Base-by-base conservation (phyloP, 2,329 filamentous ascomycete genomes). In the Macrophomina pseudophaseolina region DNA sequence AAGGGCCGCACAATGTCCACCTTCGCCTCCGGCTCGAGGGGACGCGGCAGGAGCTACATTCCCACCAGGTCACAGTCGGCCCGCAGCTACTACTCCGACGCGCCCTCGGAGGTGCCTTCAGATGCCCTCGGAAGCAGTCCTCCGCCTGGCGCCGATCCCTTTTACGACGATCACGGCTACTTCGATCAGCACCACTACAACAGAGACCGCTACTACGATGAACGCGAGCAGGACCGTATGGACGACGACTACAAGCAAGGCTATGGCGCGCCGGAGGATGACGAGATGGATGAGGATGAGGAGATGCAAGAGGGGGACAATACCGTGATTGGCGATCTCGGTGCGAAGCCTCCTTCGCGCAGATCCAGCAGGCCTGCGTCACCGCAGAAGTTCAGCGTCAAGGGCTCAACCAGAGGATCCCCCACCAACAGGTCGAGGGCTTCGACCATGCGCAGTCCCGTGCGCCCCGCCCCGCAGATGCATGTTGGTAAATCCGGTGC, bases 361-460 rank as follows among this genome's bases (percentile, higher is more conserved):
- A 62, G 42, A 23, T 62, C 65, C 9, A 66, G 65, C 58, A 49
- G 65, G 18, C 56, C 65, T 54, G 48, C 49, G 1, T 66, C 65
- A 16, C 56, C 65, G 65, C 72, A 18, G 79, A 80, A 14, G 78
- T 81, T 12, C 80, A 82, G 30, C 80, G 79, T 7, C 82, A 74
- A 30, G 74, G 74, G 23, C 66, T 75, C 49, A 67, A 72, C 14
- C 35, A 48, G 44, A 64, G 54, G 38, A 46, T 67, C 40, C 56
- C 74, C 51, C 65, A 72, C 40, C 68, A 71, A 6, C 71, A 70
- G 59, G 42, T 67, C 60, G 9, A 48, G 59, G 66, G 66, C 66
- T 46, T 67, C 66, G 38, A 64, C 77, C 76, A 60, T 78, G 74
- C 18, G 66, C 72, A 9, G 56, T 32, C 51, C 60, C 28, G 38